Conservation (phyloP, 257 asterid genomes). For the Jasminum sambac region DNA sequence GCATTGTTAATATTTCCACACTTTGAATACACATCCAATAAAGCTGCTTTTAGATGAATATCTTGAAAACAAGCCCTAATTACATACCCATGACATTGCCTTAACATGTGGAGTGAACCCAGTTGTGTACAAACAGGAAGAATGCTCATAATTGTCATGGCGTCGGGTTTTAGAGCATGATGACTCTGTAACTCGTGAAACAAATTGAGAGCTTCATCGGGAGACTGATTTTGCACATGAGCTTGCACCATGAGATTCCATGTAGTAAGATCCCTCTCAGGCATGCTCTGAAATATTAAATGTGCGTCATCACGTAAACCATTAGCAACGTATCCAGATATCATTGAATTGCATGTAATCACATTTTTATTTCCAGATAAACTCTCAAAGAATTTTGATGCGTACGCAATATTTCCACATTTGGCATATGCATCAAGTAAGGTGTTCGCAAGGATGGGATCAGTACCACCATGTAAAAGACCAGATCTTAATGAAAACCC, state of each 20-base stretch:
- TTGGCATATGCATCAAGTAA: constrained; percentile 81
- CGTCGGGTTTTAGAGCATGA: constrained; percentile 59
- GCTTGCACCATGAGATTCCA: constrained; percentile 77
- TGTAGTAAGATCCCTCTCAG: constrained; percentile 59
- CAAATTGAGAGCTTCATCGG: constrained; percentile 51
- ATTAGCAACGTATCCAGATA: constrained; percentile 51
- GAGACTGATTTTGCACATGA: constrained; percentile 56
- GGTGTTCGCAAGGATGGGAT: constrained; percentile 65
- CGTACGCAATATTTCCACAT: constrained; percentile 57
- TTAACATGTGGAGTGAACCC: constrained; percentile 65
- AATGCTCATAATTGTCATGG: constrained; percentile 60
- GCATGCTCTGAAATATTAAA: constrained; percentile 50
- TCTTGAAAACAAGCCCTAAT: constrained; percentile 53
- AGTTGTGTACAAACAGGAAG: constrained; percentile 68
- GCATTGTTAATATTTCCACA: constrained; percentile 69
- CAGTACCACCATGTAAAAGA: constrained; percentile 34
- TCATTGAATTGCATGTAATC: constrained; percentile 64
- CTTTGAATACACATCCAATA: constrained; percentile 68
- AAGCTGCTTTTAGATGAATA: constrained; percentile 56
- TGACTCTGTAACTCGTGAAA: constrained; percentile 51
- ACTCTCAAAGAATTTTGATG: constrained; percentile 49
- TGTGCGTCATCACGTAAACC: constrained; percentile 50
- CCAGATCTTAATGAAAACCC: constrained; percentile 55
- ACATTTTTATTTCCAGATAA: constrained; percentile 53
- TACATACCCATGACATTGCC: constrained; percentile 71